Base-by-base conservation (phyloP, 805 yeast genomes). In the Wickerhamiella nectarea region DNA sequence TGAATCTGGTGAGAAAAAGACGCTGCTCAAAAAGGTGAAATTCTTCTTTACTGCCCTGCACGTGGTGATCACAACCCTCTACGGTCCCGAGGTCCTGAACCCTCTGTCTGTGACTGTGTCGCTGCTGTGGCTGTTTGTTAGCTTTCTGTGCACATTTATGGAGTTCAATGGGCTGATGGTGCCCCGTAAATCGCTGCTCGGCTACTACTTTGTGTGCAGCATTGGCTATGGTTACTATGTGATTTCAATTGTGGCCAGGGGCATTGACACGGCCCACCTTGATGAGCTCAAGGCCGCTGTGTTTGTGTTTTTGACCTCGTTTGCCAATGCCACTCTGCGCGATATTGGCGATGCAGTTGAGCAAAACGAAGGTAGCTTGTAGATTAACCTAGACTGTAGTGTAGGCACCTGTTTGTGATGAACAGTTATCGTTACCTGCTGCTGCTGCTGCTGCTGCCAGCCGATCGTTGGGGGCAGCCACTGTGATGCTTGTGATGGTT, bases 131-230 rank as follows among this genome's bases (percentile, higher is more conserved):
- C 22, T 50, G 42, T 34, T 49, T 25, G 43, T 45, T 10, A 40
- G 46, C 24, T 54, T 54, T 22, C 36, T 52, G 29, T 46, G 51
- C 28, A 45, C 52, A n/a, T 53, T 45, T 46, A 31, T 49, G 38
- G 57, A 54, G 34, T 34, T 53, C 17, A 53, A 54, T 46, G 58
- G 58, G 40, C 50, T 52, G 14, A 26, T 25, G 14, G 46, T 54
- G 14, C 52, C 56, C 14, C 46, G 41, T 35, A 45, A 46, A 46
- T 46, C 53, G 18, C 43, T 54, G 11, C 54, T 53, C 42, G 36
- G 48, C 19, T 53, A 53, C 52, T 54, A 48, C 50, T 49, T 49
- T 45, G 25, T 49, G 14, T 45, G 47, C 25, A 48, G 56, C 12
- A 53, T 46, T 7, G 50, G 45, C 17, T 35, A 47, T 7, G 58